These are phyloP conservation scores for Mediolabrus comicus DNA, from an alignment of 108 stramenopile species.

Conservation along the genomic window DNA sequence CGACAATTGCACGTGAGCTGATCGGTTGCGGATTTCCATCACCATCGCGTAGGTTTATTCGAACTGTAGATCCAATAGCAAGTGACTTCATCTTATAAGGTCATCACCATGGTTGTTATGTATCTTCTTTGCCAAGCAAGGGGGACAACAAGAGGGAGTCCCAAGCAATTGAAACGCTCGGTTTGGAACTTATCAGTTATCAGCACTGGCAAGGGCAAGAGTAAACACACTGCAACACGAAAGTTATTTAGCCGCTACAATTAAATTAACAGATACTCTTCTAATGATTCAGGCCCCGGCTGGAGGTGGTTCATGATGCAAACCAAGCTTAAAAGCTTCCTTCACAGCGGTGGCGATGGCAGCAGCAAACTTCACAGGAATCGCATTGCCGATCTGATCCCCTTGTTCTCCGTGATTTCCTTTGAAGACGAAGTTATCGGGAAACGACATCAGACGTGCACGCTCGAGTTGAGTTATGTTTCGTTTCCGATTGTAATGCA, in stretches of 20 bases:
- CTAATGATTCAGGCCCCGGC: background rate
- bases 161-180: too few species aligned
- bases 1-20: constrained; percentile 37
- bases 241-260: too few species aligned
- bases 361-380: constrained; percentile 33
- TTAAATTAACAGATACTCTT: too few species aligned
- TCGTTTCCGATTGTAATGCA: constrained; percentile 36
- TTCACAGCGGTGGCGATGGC: constrained; percentile 16
- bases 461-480: constrained; percentile 36
- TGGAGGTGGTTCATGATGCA: background rate
- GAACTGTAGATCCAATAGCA: background rate
- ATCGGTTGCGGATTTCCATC: constrained; percentile 4
- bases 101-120: background rate
- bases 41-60: background rate
- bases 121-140: background rate
- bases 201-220: too few species aligned
- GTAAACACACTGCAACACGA: too few species aligned
- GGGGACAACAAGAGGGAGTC: too few species aligned
- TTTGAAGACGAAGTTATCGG: constrained; percentile 20
- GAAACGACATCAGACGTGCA: constrained; percentile 42
- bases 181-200: too few species aligned
- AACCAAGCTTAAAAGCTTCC: background rate
- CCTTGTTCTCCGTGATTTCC: constrained; percentile 15
- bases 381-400: constrained; percentile 51
- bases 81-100: background rate